Base-by-base conservation (phyloP, 1,284 basidiomycete species). In the Leccinum subfulvum region DNA sequence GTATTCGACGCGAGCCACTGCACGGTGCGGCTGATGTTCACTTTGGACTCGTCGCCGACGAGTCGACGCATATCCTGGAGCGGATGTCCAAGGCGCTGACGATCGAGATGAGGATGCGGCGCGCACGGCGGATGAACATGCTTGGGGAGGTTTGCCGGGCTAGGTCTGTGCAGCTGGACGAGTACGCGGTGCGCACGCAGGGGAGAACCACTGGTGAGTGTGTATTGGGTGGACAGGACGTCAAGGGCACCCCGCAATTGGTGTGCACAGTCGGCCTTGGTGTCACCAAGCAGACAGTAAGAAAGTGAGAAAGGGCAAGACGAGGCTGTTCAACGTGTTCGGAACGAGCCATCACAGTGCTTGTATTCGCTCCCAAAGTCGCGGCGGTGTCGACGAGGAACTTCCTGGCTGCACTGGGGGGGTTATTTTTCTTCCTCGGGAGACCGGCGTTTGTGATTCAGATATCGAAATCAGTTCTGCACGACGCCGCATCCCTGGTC, bases 321-420 rank as follows among this genome's bases (percentile, higher is more conserved):
- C 26, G 26, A 52, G 51, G 51, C 13, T 52, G 26, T 52, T 28
- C 26, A 5, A 52, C 14, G 26, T 52, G 18, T 66, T 6, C 26
- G 66, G 1, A 10, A 60, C 28, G 30, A 55, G 1, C 5, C 14
- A 64, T n/a, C 73, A 76, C 47, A 72, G 65, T 70, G 10, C 63
- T 52, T 16, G 26, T 28, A 16, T 52, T 52, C 51, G 13, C 26
- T 23, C 51, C 51, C 4, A 6, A 28, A 7, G 39, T 37, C 35
- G 14, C 13, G 6, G 49, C 11, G 23, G 51, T 14, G 21, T 28
- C 26, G 7, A 21, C 23, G 26, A 23, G 8, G 13, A 13, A 52
- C 1, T 1, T 52, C 11, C 13, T 9, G 51, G 23, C 28, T 28
- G 28, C 7, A 28, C 8, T 28, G 23, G 28, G 8, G 8, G 23